These are phyloP conservation scores for Fraxinus dipetala DNA, from an alignment of 305 asterid genomes.

Conservation along the genomic window DNA sequence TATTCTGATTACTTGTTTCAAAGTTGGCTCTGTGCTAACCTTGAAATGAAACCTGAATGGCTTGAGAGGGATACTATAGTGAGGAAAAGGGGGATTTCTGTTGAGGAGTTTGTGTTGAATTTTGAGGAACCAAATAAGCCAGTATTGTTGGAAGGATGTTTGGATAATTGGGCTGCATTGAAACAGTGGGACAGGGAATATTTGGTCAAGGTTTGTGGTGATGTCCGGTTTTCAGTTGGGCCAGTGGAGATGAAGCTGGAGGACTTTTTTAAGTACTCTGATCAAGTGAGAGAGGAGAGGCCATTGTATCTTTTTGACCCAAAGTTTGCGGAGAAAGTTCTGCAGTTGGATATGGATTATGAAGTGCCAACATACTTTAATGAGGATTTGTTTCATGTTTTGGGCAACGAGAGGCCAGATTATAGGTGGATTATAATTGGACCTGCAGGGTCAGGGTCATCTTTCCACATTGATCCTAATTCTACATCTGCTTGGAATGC, in stretches of 20 bases:
- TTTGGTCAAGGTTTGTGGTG: slow-evolving; percentile 57
- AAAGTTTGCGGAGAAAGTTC: slow-evolving; percentile 72
- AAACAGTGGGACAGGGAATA: slow-evolving; percentile 78
- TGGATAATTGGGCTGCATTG: slow-evolving; percentile 69
- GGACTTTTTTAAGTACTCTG: slow-evolving; percentile 69
- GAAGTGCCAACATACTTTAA: slow-evolving; percentile 60
- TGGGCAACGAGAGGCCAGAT: slow-evolving; percentile 84
- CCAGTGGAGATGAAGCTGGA: slow-evolving; percentile 85
- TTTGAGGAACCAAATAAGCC: slow-evolving; percentile 91
- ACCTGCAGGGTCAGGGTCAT: slow-evolving; percentile 96
- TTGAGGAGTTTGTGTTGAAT: slow-evolving; percentile 60
- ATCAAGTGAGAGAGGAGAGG: slow-evolving; percentile 80
- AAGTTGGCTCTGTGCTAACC: slow-evolving; percentile 98
- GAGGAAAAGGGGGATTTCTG: slow-evolving; percentile 65
- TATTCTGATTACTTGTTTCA: slow-evolving; percentile 96
- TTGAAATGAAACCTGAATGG: slow-evolving; percentile 97
- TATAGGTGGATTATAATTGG: slow-evolving; percentile 92
- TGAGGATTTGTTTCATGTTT: slow-evolving; percentile 86
- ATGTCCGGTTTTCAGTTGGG: slow-evolving; percentile 62
- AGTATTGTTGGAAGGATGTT: slow-evolving; percentile 81
- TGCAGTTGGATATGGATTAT: slow-evolving; percentile 68
- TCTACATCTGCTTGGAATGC: slow-evolving; percentile 99
- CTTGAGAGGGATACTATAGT: slow-evolving; percentile 75
- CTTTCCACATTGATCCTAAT: slow-evolving; percentile 95
- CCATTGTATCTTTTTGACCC: slow-evolving; percentile 95